Percentiles rank a stretch among this genome's conserved stretches.
phyloP scores from a whole-genome alignment of 2,329 filamentous ascomycete genomes.

The Xylariaceae sp. region DNA sequence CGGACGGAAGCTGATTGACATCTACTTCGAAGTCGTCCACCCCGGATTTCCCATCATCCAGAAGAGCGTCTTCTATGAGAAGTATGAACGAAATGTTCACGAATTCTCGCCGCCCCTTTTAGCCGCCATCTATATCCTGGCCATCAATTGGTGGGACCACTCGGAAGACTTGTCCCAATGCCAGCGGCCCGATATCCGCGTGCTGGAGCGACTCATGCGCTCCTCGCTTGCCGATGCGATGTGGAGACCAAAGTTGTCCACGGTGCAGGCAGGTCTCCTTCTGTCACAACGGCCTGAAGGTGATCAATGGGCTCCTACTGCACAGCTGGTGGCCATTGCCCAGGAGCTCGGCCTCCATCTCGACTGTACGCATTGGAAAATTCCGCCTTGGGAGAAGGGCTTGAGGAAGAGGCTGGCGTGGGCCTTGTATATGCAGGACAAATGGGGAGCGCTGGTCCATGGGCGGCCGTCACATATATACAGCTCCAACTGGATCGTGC shows the following conservation, averaged over 20 bases:
- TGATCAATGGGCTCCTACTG: conserved; percentile 79
- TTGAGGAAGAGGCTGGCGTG: conserved; percentile 81
- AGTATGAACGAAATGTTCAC: conserved; percentile 67
- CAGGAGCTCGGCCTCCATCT: conserved; percentile 88
- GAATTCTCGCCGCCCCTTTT: conserved; percentile 74
- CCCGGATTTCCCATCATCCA: conserved; percentile 79
- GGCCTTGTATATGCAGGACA: conserved; percentile 93
- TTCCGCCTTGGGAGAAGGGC: conserved; percentile 82
- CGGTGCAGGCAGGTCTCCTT: conserved; percentile 71
- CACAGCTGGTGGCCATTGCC: conserved; percentile 78
- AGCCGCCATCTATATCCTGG: conserved; percentile 78
- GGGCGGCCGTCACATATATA: conserved; percentile 65
- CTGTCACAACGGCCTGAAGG: conserved; percentile 71
- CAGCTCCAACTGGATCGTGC: conserved; percentile 62
- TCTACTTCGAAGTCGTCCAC: conserved; percentile 79
- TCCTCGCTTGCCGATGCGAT: conserved; percentile 72
- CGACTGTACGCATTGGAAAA: conserved; percentile 82
- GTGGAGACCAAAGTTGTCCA: conserved; percentile 76
- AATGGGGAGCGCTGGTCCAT: conserved; percentile 72
- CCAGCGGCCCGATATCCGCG: conserved; percentile 66
- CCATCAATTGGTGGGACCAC: conserved; percentile 83
- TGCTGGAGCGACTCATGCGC: conserved; percentile 70
- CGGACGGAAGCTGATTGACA: conserved; percentile 70
- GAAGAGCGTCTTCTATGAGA: conserved; percentile 74
- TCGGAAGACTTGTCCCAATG: conserved; percentile 61